These are phyloP conservation scores for Theobroma grandiflorum DNA, from an alignment of 441 rosid genomes.

Conservation along the genomic window DNA sequence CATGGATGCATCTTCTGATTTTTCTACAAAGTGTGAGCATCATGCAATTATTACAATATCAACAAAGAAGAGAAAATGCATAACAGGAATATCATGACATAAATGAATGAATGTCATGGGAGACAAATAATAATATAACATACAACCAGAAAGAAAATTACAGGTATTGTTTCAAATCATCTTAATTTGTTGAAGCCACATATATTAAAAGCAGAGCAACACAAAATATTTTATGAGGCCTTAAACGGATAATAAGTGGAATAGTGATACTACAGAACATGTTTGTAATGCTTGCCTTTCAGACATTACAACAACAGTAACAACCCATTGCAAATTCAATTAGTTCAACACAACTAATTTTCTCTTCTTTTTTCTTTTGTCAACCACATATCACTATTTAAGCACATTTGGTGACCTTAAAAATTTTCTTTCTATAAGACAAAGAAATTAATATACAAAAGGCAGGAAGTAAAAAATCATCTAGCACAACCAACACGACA, in stretches of 20 bases:
- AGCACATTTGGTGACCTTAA: neutral
- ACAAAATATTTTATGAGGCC: neutral
- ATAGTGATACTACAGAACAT: neutral
- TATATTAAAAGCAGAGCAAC: neutral
- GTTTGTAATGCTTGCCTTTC: neutral
- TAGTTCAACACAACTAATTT: neutral
- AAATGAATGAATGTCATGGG: neutral
- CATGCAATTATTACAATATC: conserved; percentile 19
- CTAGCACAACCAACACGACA: neutral
- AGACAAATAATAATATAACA: neutral
- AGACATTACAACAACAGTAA: neutral
- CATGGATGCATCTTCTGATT: conserved; percentile 81
- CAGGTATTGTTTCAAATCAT: neutral
- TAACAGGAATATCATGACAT: neutral
- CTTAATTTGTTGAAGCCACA: neutral
- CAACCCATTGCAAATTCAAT: neutral
- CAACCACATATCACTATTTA: neutral
- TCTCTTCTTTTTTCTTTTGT: neutral
- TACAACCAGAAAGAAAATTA: neutral
- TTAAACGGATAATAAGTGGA: neutral
- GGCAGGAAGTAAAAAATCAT: neutral
- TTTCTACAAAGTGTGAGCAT: conserved; percentile 54
- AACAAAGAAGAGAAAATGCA: neutral
- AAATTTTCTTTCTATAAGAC: neutral
- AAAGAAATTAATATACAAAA: neutral